phyloP scores from a whole-genome alignment of 2,329 filamentous ascomycete genomes.

The Chrysosporium keratinophilum region DNA sequence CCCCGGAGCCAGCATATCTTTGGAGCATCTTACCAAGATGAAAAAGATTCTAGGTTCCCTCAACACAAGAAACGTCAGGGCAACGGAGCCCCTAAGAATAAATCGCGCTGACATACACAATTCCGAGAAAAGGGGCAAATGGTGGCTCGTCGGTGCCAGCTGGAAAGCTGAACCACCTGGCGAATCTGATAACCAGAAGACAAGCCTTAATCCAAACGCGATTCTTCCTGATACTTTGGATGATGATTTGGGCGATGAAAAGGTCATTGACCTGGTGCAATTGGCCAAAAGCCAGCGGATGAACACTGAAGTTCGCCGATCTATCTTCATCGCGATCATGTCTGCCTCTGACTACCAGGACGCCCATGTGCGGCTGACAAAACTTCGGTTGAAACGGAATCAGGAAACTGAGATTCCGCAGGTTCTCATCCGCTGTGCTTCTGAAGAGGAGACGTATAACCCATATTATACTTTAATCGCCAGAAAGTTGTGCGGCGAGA shows the following conservation, averaged over 20 bases:
- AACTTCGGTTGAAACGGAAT: conserved; percentile 73
- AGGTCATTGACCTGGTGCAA: conserved; percentile 53
- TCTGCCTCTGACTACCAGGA: conserved; percentile 75
- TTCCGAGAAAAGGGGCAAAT: conserved; percentile 80
- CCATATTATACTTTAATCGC: conserved; percentile 87
- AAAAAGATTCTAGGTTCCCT: conserved; percentile 76
- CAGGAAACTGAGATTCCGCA: conserved; percentile 79
- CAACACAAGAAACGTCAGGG: conserved; percentile 53
- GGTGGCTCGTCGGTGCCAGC: conserved; percentile 97
- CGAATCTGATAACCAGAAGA: conserved; percentile 16
- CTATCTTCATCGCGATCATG: conserved; percentile 89
- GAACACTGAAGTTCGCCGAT: conserved; percentile 73
- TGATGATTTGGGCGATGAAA: conserved; percentile 37
- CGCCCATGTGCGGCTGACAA: conserved; percentile 66
- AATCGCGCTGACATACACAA: conserved; percentile 72
- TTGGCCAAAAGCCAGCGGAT: conserved; percentile 75
- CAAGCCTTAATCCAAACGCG: conserved; percentile 13
- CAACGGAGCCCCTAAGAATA: conserved; percentile 70
- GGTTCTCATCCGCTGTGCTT: conserved; percentile 77
- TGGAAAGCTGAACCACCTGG: conserved; percentile 47
- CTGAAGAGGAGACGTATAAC: conserved; percentile 75
- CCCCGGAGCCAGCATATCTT: conserved; percentile 59
- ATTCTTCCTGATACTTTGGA: conserved; percentile 18
- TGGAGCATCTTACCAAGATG: conserved; percentile 78
- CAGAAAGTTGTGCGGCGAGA: conserved; percentile 55